A percentile compares a stretch with the other conserved stretches of the same genome.
These are phyloP conservation scores for Phytophthora ohioensis DNA, from an alignment of 352 stramenopile genomes.

Conservation along the genomic window DNA sequence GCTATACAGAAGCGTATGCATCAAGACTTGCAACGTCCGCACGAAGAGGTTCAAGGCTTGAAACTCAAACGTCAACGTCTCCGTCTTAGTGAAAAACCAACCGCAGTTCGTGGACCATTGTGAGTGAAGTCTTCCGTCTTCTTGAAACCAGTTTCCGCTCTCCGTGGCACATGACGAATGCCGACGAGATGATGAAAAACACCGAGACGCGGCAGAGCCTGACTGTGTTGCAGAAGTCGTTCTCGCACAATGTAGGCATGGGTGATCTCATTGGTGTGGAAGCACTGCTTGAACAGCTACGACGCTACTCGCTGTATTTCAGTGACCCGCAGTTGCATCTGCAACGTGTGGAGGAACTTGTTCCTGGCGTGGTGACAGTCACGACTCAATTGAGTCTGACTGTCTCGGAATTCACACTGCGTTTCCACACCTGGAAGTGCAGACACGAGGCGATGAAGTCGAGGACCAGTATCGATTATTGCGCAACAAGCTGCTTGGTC, in stretches of 20 bases:
- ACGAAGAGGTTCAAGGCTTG: constrained; percentile 15
- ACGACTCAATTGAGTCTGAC: constrained; percentile 3
- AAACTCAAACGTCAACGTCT: constrained; percentile 13
- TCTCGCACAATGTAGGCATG: constrained; percentile 18
- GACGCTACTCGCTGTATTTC: constrained; percentile 26
- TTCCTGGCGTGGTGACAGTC: constrained; percentile 10
- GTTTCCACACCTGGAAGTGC: constrained; percentile 20
- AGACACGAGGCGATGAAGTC: background rate
- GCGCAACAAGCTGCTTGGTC: constrained; percentile 16
- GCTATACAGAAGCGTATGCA: background rate
- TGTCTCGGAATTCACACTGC: constrained; percentile 22
- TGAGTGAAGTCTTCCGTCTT: constrained; percentile 22
- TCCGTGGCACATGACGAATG: constrained; percentile 21
- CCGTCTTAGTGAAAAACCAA: background rate
- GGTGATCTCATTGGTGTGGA: constrained; percentile 13
- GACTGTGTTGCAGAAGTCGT: background rate
- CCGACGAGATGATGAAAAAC: constrained; percentile 18
- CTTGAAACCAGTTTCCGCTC: constrained; percentile 19
- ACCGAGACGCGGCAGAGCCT: constrained; percentile 8
- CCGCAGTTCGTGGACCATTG: constrained; percentile 14
- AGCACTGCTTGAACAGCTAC: constrained; percentile 17
- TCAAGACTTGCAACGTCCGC: constrained; percentile 6
- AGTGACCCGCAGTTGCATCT: constrained; percentile 17
- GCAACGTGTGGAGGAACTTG: constrained; percentile 13
- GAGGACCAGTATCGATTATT: background rate